Evolutionary conservation across 2,329 filamentous ascomycete genomes (phyloP).

Genomic region (Fusarium subtropicale): DNA sequence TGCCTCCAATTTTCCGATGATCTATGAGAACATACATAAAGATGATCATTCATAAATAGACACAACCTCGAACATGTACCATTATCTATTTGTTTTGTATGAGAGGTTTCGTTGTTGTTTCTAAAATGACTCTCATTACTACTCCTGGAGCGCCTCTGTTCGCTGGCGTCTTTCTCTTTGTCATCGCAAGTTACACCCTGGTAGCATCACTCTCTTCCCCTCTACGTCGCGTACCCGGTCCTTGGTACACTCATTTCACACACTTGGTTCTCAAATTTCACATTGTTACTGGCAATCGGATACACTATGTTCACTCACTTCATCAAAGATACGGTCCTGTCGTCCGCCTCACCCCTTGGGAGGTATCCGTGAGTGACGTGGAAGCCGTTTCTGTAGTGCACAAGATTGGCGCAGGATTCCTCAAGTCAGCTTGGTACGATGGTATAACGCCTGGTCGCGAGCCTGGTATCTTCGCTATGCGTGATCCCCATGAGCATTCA

Average conservation of each 20-base stretch:
- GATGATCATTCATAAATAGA: neutral
- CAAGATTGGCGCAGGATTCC: conserved; percentile 28
- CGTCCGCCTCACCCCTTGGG: neutral
- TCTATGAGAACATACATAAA: neutral
- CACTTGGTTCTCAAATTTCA: conserved; percentile 9
- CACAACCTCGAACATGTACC: neutral
- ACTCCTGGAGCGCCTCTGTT: neutral
- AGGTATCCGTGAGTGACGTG: conserved; percentile 14
- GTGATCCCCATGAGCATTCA: conserved; percentile 18
- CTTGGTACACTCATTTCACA: conserved; percentile 24
- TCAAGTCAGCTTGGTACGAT: conserved; percentile 34
- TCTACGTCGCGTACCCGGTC: conserved; percentile 9
- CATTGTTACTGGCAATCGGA: neutral
- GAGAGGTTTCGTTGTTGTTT: neutral
- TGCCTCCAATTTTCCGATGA: neutral
- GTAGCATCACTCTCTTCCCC: neutral
- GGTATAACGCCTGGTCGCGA: neutral
- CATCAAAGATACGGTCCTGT: neutral
- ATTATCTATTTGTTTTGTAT: neutral
- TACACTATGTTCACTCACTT: conserved; percentile 20
- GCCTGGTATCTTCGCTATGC: conserved; percentile 25
- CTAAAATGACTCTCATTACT: neutral
- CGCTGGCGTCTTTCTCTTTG: neutral
- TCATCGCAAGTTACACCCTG: neutral
- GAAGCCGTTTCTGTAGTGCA: conserved; percentile 26